A percentile compares a stretch with the other conserved stretches of the same genome.
phyloP scores from a whole-genome alignment of 2,329 filamentous ascomycete genomes.

The Erysiphe neolycopersici region DNA sequence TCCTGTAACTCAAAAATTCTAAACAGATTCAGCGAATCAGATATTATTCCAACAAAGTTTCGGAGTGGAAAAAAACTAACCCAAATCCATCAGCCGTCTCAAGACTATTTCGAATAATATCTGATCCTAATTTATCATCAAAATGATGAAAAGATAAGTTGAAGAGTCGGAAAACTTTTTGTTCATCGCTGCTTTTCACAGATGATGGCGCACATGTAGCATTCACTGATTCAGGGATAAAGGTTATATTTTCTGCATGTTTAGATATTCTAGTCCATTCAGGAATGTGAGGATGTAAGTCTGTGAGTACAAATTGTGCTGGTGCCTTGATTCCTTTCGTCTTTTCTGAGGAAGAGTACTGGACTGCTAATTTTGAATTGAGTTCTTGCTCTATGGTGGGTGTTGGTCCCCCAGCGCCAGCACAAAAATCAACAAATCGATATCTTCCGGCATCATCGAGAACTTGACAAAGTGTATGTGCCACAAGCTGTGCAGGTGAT shows the following conservation, averaged over 20 bases:
- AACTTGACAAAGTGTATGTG: slow-evolving; percentile 24
- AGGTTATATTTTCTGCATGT: slow-evolving; percentile 28
- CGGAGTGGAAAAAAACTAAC: slow-evolving; percentile 10
- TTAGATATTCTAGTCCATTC: slow-evolving; percentile 29
- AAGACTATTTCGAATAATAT: slow-evolving; percentile 36
- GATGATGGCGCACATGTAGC: slow-evolving; percentile 30
- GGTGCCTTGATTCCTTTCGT: neutral
- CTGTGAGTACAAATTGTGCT: slow-evolving; percentile 35
- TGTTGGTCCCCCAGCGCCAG: slow-evolving; percentile 45
- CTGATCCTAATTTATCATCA: slow-evolving; percentile 30
- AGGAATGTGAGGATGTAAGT: slow-evolving; percentile 34
- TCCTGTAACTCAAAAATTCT: slow-evolving; percentile 52
- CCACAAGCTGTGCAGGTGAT: slow-evolving; percentile 33
- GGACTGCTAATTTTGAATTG: slow-evolving; percentile 19
- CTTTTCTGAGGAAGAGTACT: too few relatives aligned
- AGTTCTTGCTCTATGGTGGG: slow-evolving; percentile 32
- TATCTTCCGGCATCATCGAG: slow-evolving; percentile 25
- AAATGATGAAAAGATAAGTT: slow-evolving; percentile 60
- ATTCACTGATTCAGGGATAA: slow-evolving; percentile 33
- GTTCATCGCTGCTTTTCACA: slow-evolving; percentile 18
- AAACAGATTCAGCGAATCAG: neutral
- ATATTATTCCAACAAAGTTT: neutral
- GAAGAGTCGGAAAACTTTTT: slow-evolving; percentile 39
- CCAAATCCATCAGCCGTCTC: slow-evolving; percentile 38
- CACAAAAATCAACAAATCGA: slow-evolving; percentile 50